Evolutionary conservation across 192 early-diverging fungal species (phyloP).

Genomic region (Podila verticillata): DNA sequence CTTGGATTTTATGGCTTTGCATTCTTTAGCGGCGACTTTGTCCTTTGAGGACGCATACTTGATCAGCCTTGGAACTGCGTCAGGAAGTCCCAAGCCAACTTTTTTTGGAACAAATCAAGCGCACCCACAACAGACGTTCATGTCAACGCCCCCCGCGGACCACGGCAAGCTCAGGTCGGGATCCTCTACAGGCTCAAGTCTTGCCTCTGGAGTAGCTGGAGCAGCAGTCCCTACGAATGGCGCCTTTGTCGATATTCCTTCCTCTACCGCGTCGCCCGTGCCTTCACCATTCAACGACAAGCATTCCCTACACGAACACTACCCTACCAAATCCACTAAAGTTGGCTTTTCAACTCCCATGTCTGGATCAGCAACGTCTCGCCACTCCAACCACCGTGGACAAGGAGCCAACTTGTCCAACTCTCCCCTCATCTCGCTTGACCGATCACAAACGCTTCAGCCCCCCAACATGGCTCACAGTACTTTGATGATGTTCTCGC

Average conservation of each 20-base stretch:
- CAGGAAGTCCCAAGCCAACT: conserved; percentile 32
- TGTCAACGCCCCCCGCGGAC: conserved; percentile 24
- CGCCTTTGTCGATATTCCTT: conserved; percentile 15
- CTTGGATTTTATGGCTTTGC: neutral
- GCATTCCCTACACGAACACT: neutral
- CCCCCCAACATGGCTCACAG: conserved; percentile 35
- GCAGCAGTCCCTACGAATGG: neutral
- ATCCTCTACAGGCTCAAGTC: conserved; percentile 20
- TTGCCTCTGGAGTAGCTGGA: neutral
- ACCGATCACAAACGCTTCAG: too few species aligned
- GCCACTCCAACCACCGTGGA: neutral
- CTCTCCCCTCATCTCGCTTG: too few species aligned
- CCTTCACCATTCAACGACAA: conserved; percentile 27
- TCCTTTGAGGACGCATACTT: conserved; percentile 71
- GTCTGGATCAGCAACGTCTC: neutral
- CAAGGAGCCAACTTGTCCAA: neutral
- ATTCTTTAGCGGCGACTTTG: conserved; percentile 33
- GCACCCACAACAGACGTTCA: conserved; percentile 26
- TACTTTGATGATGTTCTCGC: conserved; percentile 59
- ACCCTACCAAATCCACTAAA: neutral
- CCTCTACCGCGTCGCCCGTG: conserved; percentile 17
- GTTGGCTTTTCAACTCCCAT: neutral
- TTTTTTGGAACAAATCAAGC: conserved; percentile 26
- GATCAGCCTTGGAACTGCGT: conserved; percentile 52
- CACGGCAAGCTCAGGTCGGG: conserved; percentile 9